phyloP scores from a whole-genome alignment of 305 asterid genomes.

The Fraxinus latifolia region DNA sequence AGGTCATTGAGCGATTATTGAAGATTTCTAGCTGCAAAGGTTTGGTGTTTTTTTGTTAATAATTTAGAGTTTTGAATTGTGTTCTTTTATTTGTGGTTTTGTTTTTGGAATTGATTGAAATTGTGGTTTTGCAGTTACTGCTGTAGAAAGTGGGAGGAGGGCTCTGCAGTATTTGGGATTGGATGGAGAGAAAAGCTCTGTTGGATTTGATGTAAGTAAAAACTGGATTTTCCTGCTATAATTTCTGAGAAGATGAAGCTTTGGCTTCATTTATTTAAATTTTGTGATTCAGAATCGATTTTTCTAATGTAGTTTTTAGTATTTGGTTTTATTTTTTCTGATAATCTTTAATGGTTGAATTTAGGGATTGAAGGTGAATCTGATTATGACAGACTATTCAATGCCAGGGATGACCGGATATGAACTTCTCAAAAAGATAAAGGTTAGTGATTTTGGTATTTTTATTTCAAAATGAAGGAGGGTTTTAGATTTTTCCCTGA shows the following conservation, averaged over 20 bases:
- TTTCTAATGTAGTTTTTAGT: neutral
- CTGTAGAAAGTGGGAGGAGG: constrained; percentile 83
- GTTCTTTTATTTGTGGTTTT: neutral
- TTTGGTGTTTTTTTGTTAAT: constrained; percentile 9
- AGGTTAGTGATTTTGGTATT: constrained; percentile 40
- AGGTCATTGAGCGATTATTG: constrained; percentile 71
- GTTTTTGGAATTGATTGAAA: neutral
- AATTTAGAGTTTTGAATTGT: neutral
- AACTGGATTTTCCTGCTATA: neutral
- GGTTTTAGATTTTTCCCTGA: neutral
- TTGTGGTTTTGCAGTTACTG: constrained; percentile 52
- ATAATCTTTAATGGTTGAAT: constrained; percentile 2
- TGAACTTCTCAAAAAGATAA: constrained; percentile 84
- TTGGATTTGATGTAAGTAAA: constrained; percentile 56
- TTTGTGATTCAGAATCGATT: neutral
- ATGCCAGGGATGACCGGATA: constrained; percentile 98
- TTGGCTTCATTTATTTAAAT: neutral
- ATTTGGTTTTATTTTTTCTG: neutral
- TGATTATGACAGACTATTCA: constrained; percentile 81
- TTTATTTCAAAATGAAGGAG: neutral
- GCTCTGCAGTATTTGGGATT: constrained; percentile 84
- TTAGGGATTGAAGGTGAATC: constrained; percentile 78
- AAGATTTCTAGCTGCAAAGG: constrained; percentile 85
- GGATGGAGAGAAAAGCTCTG: constrained; percentile 62
- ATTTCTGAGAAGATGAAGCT: neutral